These are phyloP conservation scores for Chaetoceros tenuissimus DNA, from an alignment of 108 stramenopile species.

Conservation along the genomic window DNA sequence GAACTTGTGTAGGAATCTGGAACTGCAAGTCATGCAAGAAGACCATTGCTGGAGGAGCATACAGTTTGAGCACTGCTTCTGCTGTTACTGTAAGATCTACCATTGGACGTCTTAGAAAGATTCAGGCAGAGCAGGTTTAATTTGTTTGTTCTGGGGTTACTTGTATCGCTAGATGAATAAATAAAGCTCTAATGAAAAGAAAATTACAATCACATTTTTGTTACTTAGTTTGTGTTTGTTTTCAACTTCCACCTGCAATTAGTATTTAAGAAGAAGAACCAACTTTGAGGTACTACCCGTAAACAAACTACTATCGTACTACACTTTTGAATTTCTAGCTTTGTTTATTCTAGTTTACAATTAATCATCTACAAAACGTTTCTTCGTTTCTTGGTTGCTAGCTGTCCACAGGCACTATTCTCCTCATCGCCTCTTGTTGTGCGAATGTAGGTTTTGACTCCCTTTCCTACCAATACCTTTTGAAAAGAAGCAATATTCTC, in stretches of 20 bases:
- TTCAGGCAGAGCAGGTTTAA: slow-evolving; percentile 57
- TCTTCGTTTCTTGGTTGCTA: slow-evolving; percentile 49
- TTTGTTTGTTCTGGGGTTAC: too few species aligned
- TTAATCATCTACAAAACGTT: too few species aligned
- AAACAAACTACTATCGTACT: too few species aligned
- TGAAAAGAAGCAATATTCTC: slow-evolving; percentile 54
- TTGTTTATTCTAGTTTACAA: too few species aligned
- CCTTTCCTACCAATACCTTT: slow-evolving; percentile 35
- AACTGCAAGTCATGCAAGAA: slow-evolving; percentile 93
- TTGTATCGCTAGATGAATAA: too few species aligned
- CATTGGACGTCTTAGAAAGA: slow-evolving; percentile 91
- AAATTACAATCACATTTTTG: too few species aligned
- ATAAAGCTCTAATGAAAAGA: too few species aligned
- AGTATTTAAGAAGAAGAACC: too few species aligned
- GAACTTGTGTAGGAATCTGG: slow-evolving; percentile 95
- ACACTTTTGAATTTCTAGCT: too few species aligned
- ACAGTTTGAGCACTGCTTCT: slow-evolving; percentile 91
- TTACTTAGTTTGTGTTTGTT: too few species aligned
- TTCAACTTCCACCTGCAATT: too few species aligned
- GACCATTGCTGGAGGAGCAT: slow-evolving; percentile 98
- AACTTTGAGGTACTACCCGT: too few species aligned
- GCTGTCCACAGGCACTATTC: slow-evolving; percentile 79
- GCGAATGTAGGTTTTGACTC: slow-evolving; percentile 47
- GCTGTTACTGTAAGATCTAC: slow-evolving; percentile 93
- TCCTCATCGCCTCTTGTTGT: slow-evolving; percentile 83